Evolutionary conservation across 768 basidiomycete species (phyloP).

Genomic region (Suillus subluteus): DNA sequence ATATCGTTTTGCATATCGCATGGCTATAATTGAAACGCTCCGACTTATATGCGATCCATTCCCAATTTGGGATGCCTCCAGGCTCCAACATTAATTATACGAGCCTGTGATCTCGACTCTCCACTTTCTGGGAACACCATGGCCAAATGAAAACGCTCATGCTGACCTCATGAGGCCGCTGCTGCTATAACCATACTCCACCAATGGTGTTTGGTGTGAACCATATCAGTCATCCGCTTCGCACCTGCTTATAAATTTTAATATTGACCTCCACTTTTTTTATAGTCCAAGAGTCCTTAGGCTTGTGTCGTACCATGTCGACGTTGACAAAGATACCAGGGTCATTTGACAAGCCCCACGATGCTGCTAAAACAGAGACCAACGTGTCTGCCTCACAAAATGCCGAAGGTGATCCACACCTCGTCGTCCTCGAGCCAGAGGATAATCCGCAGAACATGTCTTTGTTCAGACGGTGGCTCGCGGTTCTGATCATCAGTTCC

Average conservation of each 20-base stretch:
- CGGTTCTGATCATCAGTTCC: constrained; percentile 48
- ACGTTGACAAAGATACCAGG: constrained; percentile 16
- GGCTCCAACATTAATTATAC: background rate
- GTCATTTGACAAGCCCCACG: constrained; percentile 13
- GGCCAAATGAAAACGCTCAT: background rate
- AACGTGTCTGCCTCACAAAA: constrained; percentile 8
- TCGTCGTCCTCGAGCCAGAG: constrained; percentile 42
- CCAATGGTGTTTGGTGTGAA: background rate
- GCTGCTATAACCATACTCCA: background rate
- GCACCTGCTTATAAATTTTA: background rate
- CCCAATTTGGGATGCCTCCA: background rate
- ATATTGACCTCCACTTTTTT: background rate
- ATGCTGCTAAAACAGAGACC: constrained; percentile 13
- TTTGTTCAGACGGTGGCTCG: constrained; percentile 48
- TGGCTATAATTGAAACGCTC: background rate
- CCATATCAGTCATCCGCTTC: background rate
- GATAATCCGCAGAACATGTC: constrained; percentile 49
- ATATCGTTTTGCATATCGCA: background rate
- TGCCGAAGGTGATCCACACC: constrained; percentile 16
- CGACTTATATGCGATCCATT: background rate
- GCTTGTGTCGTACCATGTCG: background rate
- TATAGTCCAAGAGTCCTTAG: background rate
- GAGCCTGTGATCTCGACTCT: background rate
- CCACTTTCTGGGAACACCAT: too few species aligned
- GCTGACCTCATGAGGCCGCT: background rate